phyloP scores from a whole-genome alignment of 1,139 yeast species.

The Saccharomyces hybrid region DNA sequence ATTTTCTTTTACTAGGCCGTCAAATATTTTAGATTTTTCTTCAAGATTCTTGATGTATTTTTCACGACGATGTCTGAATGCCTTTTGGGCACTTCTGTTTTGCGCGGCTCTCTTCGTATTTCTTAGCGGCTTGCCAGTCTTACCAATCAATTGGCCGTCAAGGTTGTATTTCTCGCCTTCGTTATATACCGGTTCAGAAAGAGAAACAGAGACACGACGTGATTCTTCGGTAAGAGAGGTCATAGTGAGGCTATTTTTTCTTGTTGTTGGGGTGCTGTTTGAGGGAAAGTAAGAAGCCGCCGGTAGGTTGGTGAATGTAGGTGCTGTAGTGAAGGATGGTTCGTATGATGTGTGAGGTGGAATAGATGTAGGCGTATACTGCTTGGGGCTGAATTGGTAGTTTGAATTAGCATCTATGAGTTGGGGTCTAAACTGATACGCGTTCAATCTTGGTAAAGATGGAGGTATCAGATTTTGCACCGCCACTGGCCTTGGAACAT shows the following conservation, averaged over 20 bases:
- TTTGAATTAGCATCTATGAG: background rate
- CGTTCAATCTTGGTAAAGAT: background rate
- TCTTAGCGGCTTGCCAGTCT: slow-evolving; percentile 44
- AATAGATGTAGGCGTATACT: background rate
- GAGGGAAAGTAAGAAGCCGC: background rate
- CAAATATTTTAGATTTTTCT: slow-evolving; percentile 55
- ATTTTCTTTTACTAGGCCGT: slow-evolving; percentile 38
- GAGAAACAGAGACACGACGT: slow-evolving; percentile 1
- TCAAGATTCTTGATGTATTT: slow-evolving; percentile 72
- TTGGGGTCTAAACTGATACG: background rate
- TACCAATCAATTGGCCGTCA: slow-evolving; percentile 24
- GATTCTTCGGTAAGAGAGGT: background rate
- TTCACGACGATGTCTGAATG: slow-evolving; percentile 76
- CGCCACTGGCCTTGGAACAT: background rate
- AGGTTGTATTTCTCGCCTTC: slow-evolving; percentile 19
- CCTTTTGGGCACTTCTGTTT: slow-evolving; percentile 81
- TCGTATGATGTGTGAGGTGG: background rate
- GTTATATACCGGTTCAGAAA: slow-evolving; percentile 5
- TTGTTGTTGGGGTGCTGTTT: slow-evolving; percentile 3
- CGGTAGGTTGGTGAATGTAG: background rate
- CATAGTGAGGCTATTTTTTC: slow-evolving; percentile 2
- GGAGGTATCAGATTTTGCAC: background rate
- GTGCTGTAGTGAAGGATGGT: background rate
- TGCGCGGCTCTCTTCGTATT: slow-evolving; percentile 80
- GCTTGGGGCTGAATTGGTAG: background rate